Evolutionary conservation across 1,284 basidiomycete genomes (phyloP), one percentile per base, ranked within the genome.

Genomic region (Testicularia cyperi): DNA sequence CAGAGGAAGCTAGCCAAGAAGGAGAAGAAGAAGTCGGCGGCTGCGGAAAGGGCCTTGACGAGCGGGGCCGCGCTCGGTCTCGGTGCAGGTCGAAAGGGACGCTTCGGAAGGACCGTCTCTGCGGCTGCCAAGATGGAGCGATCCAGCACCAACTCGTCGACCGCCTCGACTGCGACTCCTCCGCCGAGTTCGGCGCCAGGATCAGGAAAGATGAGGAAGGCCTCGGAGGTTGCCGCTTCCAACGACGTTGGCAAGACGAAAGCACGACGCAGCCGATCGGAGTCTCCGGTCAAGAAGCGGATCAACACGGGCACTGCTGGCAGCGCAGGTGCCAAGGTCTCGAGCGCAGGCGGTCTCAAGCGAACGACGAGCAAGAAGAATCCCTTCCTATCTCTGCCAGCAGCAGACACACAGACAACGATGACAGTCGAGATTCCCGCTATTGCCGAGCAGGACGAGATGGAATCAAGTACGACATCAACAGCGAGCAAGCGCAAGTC

Each of bases 121-220:
- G 56, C 56, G 4, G 45, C 56, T 10, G 49, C 56, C 15, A 54
- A 60, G 28, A 45, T 60, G 49, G 56, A 60, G 16, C 30, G 56
- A 2, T 33, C 39, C n/a, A 41, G 48, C 9, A 29, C 19, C 1
- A 23, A 7, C 5, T 39, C 43, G 27, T 47, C 40, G 8, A 16
- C 21, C 9, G n/a, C 25, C 9, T 9, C n/a, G 25, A n/a, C n/a
- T 9, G 25, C 25, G 25, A 27, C 9, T 9, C 9, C 25, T 9
- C 9, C 25, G 25, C 9, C 25, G 25, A 27, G n/a, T 9, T 9
- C 25, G 25, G 25, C 25, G 25, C 9, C 25, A n/a, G 25, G 9
- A 27, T 9, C 25, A 27, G 25, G 9, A 27, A 27, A 27, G 25
- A 27, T 9, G 9, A n/a, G 25, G 9, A n/a, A 9, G 25, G n/a